phyloP scores from a whole-genome alignment of 2,329 filamentous ascomycete species.

The Ascomycota sp. region DNA sequence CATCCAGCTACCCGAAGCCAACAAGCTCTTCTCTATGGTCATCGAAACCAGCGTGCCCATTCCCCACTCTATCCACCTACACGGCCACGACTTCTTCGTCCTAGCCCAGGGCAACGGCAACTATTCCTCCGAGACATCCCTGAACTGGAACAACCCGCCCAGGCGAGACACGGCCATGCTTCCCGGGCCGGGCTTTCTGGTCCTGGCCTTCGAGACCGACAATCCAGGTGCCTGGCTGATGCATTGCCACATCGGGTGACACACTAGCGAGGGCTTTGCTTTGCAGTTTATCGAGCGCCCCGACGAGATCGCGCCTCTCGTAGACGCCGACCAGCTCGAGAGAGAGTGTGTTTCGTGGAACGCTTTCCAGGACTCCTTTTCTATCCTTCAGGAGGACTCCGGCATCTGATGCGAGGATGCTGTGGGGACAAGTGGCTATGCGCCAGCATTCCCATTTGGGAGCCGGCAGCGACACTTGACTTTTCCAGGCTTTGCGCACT shows the following conservation, averaged over 20 bases:
- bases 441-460: too few species aligned
- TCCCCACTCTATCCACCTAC: slow-evolving; percentile 16
- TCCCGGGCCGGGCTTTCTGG: slow-evolving; percentile 20
- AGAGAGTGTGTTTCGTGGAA: not conserved
- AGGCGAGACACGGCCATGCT: slow-evolving; percentile 31
- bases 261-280: slow-evolving; percentile 8
- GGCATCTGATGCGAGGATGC: too few species aligned
- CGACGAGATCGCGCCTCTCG: not conserved
- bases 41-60: slow-evolving; percentile 7
- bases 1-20: slow-evolving; percentile 8
- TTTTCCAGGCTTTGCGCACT: too few species aligned
- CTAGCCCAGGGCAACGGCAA: slow-evolving; percentile 7
- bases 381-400: not conserved
- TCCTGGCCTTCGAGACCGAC: slow-evolving; percentile 26
- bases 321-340: not conserved
- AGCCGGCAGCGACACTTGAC: too few species aligned
- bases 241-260: slow-evolving; percentile 30
- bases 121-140: slow-evolving; percentile 4
- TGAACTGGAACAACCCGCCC: slow-evolving; percentile 19
- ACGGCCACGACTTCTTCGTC: slow-evolving; percentile 15
- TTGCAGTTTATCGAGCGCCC: slow-evolving; percentile 3
- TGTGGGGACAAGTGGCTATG: too few species aligned
- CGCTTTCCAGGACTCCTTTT: not conserved
- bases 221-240: slow-evolving; percentile 30
- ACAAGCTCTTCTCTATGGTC: slow-evolving; percentile 12